Percentiles rank a stretch among this genome's conserved stretches.
Evolutionary conservation across 495 filamentous ascomycete genomes (phyloP).

Genomic region (Parmelia sp.): DNA sequence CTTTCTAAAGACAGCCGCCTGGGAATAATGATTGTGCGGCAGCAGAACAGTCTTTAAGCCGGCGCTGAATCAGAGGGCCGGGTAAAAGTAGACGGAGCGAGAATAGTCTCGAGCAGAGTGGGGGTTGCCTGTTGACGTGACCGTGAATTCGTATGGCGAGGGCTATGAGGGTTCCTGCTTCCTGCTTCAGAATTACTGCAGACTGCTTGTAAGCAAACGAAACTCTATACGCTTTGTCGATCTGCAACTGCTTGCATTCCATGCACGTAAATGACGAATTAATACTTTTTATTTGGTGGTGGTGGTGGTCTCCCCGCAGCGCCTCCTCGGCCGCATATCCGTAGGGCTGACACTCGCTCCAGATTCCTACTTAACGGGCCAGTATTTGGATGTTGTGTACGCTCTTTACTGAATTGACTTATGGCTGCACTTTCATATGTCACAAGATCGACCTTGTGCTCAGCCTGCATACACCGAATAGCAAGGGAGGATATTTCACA

Average conservation of each 20-base stretch:
- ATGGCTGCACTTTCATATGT: conserved; percentile 5
- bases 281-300: not conserved
- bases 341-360: not conserved
- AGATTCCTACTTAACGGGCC: not conserved
- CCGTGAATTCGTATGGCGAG: not conserved
- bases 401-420: not conserved
- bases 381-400: not conserved
- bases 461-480: conserved; percentile 27
- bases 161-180: not conserved
- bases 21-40: not conserved
- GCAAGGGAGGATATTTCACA: conserved; percentile 15
- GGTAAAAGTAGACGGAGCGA: not conserved
- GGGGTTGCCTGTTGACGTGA: not conserved
- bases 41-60: not conserved
- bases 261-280: not conserved
- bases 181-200: not conserved
- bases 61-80: not conserved
- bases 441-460: conserved; percentile 19
- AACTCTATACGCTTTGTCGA: not conserved
- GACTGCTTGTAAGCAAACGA: not conserved
- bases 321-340: not conserved
- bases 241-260: not conserved
- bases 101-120: not conserved
- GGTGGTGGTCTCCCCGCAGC: not conserved
- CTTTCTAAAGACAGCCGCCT: not conserved